Evolutionary conservation across 2,329 filamentous ascomycete genomes (phyloP).

Genomic region (Botrytis fabae): DNA sequence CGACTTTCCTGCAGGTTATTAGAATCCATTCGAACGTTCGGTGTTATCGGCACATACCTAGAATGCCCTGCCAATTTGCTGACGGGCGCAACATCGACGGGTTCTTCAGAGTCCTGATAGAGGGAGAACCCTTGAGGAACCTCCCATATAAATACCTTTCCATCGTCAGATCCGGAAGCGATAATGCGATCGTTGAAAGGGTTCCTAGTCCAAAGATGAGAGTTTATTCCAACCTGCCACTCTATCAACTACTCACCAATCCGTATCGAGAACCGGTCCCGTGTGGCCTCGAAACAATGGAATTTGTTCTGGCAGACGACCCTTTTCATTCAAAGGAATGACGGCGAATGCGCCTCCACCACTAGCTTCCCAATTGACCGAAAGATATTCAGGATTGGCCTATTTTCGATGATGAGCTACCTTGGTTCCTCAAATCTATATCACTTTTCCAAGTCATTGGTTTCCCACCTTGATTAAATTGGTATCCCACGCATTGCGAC

Average conservation of each 20-base stretch:
- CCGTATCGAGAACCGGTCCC: constrained; percentile 91
- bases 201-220: constrained; percentile 59
- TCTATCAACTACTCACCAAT: constrained; percentile 66
- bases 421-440: background rate
- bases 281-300: constrained; percentile 96
- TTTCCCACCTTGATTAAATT: constrained; percentile 85
- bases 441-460: background rate
- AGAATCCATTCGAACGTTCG: constrained; percentile 26
- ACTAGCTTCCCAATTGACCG: constrained; percentile 97
- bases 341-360: constrained; percentile 97
- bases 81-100: constrained; percentile 76
- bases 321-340: constrained; percentile 84
- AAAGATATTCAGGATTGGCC: constrained; percentile 94
- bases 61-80: constrained; percentile 84
- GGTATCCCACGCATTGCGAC: constrained; percentile 98
- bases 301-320: constrained; percentile 87
- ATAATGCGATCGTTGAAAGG: constrained; percentile 94
- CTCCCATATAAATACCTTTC: constrained; percentile 95
- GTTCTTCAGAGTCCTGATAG: constrained; percentile 80
- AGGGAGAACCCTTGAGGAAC: constrained; percentile 87
- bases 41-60: constrained; percentile 55
- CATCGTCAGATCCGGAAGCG: constrained; percentile 93
- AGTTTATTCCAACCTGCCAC: constrained; percentile 8
- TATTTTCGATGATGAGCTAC: constrained; percentile 44
- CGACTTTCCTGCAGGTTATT: constrained; percentile 73